Base-by-base conservation (phyloP, 2,329 filamentous ascomycete genomes). In the Orbilia brochopaga region DNA sequence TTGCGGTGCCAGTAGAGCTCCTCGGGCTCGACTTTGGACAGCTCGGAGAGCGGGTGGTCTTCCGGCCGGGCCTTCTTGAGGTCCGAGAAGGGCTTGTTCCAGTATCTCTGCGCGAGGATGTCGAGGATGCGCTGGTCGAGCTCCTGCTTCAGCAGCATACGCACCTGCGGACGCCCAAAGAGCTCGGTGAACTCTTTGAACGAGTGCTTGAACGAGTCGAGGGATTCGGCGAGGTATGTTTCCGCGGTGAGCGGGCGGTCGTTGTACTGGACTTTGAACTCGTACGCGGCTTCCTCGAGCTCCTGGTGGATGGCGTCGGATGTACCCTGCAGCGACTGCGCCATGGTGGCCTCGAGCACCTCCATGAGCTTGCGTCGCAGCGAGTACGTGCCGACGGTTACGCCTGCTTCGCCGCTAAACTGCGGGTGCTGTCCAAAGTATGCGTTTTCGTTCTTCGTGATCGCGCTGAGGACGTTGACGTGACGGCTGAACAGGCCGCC, bases 201-300 rank as follows among this genome's bases (percentile, higher is more conserved):
- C 0, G 91, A 91, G 79, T 97, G 95, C 81, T 99, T 99, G 84
- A 99, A 97, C 19, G 89, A 88, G 79, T 99, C 94, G 2, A 99
- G 82, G 75, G 90, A 96, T 79, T 97, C 94, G 1, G 94, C 94
- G 42, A 99, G 85, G 78, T 99, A 99, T 2, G 93, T 96, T 79
- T 99, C 94, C 1, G 94, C 94, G 56, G 91, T 96, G 37, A 99
- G 83, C 0, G 93, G 91, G 5, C 94, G 88, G 79, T 99, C 94
- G 77, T 99, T 99, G 81, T 99, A 99, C 79, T 99, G 95, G 3
- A 99, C 94, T 79, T 99, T 99, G 84, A 96, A 99, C 80, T 99
- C 93, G 78, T 99, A 99, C 0, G 91, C 93, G 1, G 94, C 92
- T 80, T 99, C 94, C 77, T 97, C 93, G 0, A 99, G 86, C 79